Evolutionary conservation across 768 basidiomycete species (phyloP).

Genomic region (Amanita phalloides): DNA sequence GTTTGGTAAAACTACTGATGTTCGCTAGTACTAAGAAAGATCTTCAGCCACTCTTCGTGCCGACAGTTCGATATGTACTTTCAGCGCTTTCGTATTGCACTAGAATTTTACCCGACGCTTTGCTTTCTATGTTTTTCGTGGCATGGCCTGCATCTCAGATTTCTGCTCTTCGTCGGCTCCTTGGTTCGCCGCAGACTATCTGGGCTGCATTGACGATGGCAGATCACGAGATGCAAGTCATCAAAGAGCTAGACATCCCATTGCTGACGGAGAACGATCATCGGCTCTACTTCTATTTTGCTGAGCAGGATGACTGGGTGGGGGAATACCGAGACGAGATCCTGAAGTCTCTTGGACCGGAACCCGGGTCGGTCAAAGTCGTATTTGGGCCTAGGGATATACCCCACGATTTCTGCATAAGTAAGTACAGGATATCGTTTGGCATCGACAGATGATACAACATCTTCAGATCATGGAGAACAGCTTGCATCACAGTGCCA

Average conservation of each 20-base stretch:
- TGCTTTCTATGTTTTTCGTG: slow-evolving; percentile 34
- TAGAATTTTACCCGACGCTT: slow-evolving; percentile 24
- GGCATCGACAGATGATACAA: neutral
- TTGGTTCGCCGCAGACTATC: slow-evolving; percentile 41
- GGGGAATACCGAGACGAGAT: slow-evolving; percentile 40
- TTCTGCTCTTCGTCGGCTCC: slow-evolving; percentile 32
- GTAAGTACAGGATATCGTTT: slow-evolving; percentile 26
- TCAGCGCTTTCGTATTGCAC: slow-evolving; percentile 32
- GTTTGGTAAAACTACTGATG: slow-evolving; percentile 13
- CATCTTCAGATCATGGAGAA: slow-evolving; percentile 36
- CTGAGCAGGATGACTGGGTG: slow-evolving; percentile 59
- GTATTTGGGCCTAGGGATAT: slow-evolving; percentile 36
- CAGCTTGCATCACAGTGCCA: slow-evolving; percentile 37
- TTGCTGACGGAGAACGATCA: slow-evolving; percentile 29
- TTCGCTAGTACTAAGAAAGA: neutral
- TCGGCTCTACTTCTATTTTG: slow-evolving; percentile 45
- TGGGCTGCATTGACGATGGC: slow-evolving; percentile 50
- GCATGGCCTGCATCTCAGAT: slow-evolving; percentile 41
- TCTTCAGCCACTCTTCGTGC: slow-evolving; percentile 36
- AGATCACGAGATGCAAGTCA: slow-evolving; percentile 55
- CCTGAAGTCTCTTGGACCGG: slow-evolving; percentile 26
- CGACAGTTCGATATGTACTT: slow-evolving; percentile 29
- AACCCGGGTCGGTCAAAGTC: slow-evolving; percentile 21
- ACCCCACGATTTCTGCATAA: slow-evolving; percentile 68
- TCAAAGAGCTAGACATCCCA: slow-evolving; percentile 38